Evolutionary conservation across 202 grass and related monocot species (phyloP).

Genomic region (Zizania palustris): DNA sequence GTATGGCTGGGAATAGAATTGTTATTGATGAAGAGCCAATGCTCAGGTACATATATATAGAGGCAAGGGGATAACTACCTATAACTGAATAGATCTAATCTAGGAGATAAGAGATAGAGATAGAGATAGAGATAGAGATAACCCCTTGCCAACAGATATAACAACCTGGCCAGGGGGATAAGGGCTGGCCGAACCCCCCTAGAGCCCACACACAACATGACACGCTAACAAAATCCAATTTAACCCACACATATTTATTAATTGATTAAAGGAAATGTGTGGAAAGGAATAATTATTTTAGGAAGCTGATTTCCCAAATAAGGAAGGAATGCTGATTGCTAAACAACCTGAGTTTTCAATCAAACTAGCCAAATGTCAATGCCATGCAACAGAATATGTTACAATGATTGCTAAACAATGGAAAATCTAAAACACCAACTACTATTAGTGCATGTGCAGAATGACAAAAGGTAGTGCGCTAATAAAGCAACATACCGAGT

Average conservation of each 20-base stretch:
- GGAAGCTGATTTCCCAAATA: background rate
- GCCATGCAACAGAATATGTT: background rate
- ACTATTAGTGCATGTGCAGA: background rate
- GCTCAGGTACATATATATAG: no score
- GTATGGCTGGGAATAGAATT: no score
- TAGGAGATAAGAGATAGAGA: no score
- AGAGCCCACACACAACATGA: no score
- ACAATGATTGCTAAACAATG: no score
- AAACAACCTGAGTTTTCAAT: background rate
- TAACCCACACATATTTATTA: background rate
- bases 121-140: no score
- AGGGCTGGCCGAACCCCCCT: no score
- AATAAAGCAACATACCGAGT: conserved; percentile 76
- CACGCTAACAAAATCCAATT: conserved; percentile 19
- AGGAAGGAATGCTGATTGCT: background rate
- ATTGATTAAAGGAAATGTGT: background rate
- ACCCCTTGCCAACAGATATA: no score
- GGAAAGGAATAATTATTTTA: background rate
- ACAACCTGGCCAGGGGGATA: no score
- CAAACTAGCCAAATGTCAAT: background rate
- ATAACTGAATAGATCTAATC: no score
- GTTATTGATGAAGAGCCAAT: no score
- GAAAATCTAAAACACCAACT: conserved; percentile 28
- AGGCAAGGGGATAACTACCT: no score
- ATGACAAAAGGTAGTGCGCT: conserved; percentile 12